Conservation (phyloP, 2,329 filamentous ascomycete species). For the Pseudogymnoascus sp. region DNA sequence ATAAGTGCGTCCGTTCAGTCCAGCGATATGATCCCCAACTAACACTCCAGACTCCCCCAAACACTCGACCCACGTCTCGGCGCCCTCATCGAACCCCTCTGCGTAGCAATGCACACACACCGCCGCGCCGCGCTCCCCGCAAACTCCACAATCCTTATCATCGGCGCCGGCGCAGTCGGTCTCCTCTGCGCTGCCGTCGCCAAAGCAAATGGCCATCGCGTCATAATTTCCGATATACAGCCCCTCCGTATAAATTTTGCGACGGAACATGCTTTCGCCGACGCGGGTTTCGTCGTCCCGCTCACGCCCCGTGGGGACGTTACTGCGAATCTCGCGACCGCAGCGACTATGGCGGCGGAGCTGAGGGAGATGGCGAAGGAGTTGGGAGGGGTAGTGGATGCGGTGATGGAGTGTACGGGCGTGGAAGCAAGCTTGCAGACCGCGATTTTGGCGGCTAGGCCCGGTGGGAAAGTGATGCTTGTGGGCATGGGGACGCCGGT, state of each 20-base stretch:
- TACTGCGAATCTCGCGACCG: conserved; percentile 56
- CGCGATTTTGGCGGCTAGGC: conserved; percentile 59
- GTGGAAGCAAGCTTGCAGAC: conserved; percentile 73
- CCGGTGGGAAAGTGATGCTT: conserved; percentile 74
- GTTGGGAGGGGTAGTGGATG: conserved; percentile 61
- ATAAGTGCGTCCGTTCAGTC: conserved; percentile 41
- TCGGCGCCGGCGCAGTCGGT: conserved; percentile 81
- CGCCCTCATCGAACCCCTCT: conserved; percentile 80
- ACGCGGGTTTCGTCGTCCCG: conserved; percentile 53
- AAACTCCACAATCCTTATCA: conserved; percentile 71
- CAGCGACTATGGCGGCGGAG: conserved; percentile 32
- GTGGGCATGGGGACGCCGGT: conserved; percentile 84
- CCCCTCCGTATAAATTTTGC: conserved; percentile 73
- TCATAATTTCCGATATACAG: conserved; percentile 82
- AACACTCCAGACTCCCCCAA: conserved; percentile 50
- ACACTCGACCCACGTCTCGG: conserved; percentile 74
- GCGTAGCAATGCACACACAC: conserved; percentile 78
- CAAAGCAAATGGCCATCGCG: conserved; percentile 68
- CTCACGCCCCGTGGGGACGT: conserved; percentile 63
- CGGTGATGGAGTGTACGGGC: conserved; percentile 72
- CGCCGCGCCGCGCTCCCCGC: conserved; percentile 64
- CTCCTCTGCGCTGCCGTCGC: conserved; percentile 82
- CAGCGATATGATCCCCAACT: neutral
- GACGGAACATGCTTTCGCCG: conserved; percentile 60
- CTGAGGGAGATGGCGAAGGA: conserved; percentile 26